Conservation (phyloP, 2,329 filamentous ascomycete species). For the Pseudogymnoascus sp. region DNA sequence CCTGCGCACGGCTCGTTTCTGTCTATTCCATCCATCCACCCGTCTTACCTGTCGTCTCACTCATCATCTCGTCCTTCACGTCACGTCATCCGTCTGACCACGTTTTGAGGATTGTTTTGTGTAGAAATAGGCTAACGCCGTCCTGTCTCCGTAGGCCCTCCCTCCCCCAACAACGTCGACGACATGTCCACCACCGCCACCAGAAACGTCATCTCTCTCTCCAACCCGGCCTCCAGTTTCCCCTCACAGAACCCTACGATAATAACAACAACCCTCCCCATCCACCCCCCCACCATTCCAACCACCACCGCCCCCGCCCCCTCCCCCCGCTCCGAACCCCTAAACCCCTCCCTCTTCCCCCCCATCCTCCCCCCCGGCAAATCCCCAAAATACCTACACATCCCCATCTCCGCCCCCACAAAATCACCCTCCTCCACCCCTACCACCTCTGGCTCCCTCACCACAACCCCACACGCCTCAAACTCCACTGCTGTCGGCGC, state of each 20-base stretch:
- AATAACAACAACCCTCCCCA: conserved; percentile 61
- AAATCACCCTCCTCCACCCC: neutral
- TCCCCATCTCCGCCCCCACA: neutral
- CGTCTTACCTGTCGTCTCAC: neutral
- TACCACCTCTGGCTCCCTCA: neutral
- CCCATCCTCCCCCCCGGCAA: neutral
- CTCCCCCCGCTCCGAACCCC: neutral
- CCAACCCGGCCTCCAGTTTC: neutral
- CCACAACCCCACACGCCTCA: neutral
- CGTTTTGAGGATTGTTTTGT: neutral
- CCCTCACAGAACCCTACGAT: conserved; percentile 31
- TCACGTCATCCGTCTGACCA: neutral
- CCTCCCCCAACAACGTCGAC: neutral
- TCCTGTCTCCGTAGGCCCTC: neutral
- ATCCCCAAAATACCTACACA: neutral
- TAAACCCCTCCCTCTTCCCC: neutral
- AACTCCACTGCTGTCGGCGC: neutral
- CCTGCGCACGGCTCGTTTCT: neutral
- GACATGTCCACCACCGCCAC: neutral
- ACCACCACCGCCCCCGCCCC: neutral
- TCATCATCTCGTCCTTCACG: too few relatives aligned
- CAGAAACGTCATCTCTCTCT: too few relatives aligned
- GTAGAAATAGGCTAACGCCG: neutral
- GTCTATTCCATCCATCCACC: neutral
- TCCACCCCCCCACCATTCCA: neutral